A percentile compares a stretch with the other conserved stretches of the same genome.
Conservation (phyloP, 2,329 filamentous ascomycete genomes). For the Aspergillus fumigatiaffinis region DNA sequence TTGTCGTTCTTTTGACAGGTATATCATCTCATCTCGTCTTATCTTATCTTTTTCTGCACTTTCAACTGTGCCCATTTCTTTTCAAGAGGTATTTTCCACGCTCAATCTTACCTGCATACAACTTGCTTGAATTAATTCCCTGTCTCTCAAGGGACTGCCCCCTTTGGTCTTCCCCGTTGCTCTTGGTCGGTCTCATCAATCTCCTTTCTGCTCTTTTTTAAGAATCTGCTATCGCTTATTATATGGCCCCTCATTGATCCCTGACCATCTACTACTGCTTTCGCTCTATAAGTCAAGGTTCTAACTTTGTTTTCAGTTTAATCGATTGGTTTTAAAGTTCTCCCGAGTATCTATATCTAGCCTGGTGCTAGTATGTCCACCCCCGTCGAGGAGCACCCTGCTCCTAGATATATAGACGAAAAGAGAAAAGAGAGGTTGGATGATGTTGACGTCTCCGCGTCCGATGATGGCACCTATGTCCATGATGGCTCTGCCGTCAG, state of each 20-base stretch:
- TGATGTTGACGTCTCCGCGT: conserved; percentile 25
- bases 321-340: conserved; percentile 5
- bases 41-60: neutral
- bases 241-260: neutral
- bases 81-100: neutral
- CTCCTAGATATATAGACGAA: conserved; percentile 21
- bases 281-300: neutral
- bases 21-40: neutral
- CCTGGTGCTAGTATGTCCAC: conserved; percentile 35
- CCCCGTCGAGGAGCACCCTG: conserved; percentile 28
- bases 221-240: neutral
- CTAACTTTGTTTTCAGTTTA: neutral
- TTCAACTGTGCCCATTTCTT: neutral
- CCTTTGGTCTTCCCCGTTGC: neutral
- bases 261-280: neutral
- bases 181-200: neutral
- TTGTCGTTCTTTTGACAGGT: neutral
- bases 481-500: conserved; percentile 16
- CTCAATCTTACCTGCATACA: neutral
- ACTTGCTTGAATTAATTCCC: neutral
- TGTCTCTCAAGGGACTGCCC: neutral
- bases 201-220: neutral
- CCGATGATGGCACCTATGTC: conserved; percentile 31
- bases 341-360: conserved; percentile 5
- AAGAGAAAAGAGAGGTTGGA: conserved; percentile 23